phyloP scores from a whole-genome alignment of 176 grass and related monocot species.

The Melocanna baccifera region DNA sequence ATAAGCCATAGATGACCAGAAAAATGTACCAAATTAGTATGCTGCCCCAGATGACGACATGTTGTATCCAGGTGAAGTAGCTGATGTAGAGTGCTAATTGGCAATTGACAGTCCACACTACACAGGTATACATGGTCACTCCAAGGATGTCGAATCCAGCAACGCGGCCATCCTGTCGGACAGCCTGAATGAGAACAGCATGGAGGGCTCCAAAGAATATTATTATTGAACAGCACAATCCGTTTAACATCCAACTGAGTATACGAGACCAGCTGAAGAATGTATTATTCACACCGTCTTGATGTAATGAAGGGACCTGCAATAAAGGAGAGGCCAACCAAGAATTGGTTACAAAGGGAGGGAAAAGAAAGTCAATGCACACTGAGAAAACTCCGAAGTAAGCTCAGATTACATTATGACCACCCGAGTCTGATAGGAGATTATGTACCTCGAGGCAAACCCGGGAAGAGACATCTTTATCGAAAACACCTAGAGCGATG shows the following conservation, averaged over 20 bases:
- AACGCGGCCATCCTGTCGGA: conserved; percentile 56
- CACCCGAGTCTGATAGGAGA: background rate
- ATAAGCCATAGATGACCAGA: conserved; percentile 54
- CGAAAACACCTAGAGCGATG: conserved; percentile 86
- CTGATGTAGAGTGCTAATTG: conserved; percentile 75
- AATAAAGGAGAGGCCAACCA: background rate
- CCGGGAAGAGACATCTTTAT: conserved; percentile 86
- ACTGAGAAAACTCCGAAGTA: background rate
- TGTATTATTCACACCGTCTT: conserved; percentile 80
- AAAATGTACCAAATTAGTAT: conserved; percentile 76
- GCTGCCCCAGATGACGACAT: conserved; percentile 82
- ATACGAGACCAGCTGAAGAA: conserved; percentile 81
- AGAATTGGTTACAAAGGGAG: background rate
- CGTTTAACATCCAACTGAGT: conserved; percentile 74
- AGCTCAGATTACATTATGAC: background rate
- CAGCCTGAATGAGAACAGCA: conserved; percentile 59
- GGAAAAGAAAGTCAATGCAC: background rate
- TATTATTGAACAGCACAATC: conserved; percentile 65
- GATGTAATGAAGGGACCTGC: conserved; percentile 81
- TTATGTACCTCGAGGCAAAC: conserved; percentile 69
- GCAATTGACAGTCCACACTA: conserved; percentile 90
- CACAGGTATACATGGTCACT: conserved; percentile 86
- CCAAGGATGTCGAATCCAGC: conserved; percentile 66
- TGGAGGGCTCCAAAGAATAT: conserved; percentile 75
- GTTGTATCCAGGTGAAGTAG: conserved; percentile 89